Evolutionary conservation across 306 rosid species (phyloP), one percentile per base, ranked within the genome.

Genomic region (Alnus rubra): DNA sequence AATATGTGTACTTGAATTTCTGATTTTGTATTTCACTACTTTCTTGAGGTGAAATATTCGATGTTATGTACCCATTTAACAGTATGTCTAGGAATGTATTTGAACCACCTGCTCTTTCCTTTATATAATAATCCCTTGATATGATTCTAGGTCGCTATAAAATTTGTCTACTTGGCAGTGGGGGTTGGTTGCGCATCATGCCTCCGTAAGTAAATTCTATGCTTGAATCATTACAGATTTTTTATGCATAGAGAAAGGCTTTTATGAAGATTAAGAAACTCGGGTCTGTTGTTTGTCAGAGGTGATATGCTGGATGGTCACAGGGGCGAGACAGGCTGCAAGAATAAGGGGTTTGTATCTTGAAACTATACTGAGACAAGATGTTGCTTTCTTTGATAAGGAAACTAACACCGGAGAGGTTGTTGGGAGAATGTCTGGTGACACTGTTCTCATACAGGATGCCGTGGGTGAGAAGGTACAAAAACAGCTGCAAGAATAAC

Each of bases 111-210:
- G 9, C 12, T 8, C 19, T 33, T 63, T 63, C 44, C 4, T 63
- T 63, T 33, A 63, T 28, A 63, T 63, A 5, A 5, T 63, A 31
- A 63, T 63, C 15, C 15, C 12, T 65, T 8, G 49, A 15, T 16
- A 65, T 18, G 30, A 50, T 70, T 55, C 35, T 39, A 83, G 89
- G 81, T 87, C 19, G 59, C 80, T 76, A 73, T 87, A 39, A 87
- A 78, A 78, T 87, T 75, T 78, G 86, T 87, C 65, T 84, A 87
- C 63, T 77, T 87, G 73, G 87, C 80, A 6, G 9, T 77, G 60
- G 90, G 82, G 50, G 53, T 87, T 35, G 75, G 60, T 5, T 76
- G 39, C 7, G 80, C 86, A 3, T 87, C 89, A 52, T 81, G 55
- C 73, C 77, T 83, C 9, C 86, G 89, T 84, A 75, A 83, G 87